These are phyloP conservation scores for Solanum chacoense DNA, from an alignment of 305 asterid species.

Conservation along the genomic window DNA sequence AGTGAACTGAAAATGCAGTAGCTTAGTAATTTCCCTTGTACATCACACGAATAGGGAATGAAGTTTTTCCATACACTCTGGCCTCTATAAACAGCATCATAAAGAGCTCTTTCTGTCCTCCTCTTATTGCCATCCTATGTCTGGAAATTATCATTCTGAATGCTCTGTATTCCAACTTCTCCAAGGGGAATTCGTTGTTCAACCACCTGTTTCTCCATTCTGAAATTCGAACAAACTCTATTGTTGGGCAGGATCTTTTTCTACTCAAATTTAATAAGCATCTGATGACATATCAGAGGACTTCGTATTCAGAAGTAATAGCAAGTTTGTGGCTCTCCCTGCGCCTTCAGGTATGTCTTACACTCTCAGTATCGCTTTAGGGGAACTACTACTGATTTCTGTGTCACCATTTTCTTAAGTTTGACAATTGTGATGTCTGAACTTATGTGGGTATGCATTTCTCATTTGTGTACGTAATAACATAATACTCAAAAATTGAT, in stretches of 20 bases:
- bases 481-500: not conserved
- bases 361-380: not conserved
- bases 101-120: not conserved
- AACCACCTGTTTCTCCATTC: not conserved
- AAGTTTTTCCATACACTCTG: not conserved
- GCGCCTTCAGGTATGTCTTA: slow-evolving; percentile 77
- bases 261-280: slow-evolving; percentile 54
- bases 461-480: not conserved
- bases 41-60: not conserved
- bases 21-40: not conserved
- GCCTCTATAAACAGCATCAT: not conserved
- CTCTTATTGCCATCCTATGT: not conserved
- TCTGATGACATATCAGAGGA: slow-evolving; percentile 58
- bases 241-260: slow-evolving; percentile 58
- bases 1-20: not conserved
- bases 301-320: slow-evolving; percentile 78
- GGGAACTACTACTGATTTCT: not conserved
- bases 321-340: slow-evolving; percentile 98
- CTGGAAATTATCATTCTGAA: not conserved
- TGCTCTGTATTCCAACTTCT: not conserved
- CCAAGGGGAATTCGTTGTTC: not conserved
- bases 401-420: not conserved
- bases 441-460: not conserved
- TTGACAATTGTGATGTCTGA: not conserved
- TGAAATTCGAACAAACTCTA: not conserved